Evolutionary conservation across 768 basidiomycete species (phyloP), one percentile per base, ranked within the genome.

Genomic region (Leccinum barrowsii): DNA sequence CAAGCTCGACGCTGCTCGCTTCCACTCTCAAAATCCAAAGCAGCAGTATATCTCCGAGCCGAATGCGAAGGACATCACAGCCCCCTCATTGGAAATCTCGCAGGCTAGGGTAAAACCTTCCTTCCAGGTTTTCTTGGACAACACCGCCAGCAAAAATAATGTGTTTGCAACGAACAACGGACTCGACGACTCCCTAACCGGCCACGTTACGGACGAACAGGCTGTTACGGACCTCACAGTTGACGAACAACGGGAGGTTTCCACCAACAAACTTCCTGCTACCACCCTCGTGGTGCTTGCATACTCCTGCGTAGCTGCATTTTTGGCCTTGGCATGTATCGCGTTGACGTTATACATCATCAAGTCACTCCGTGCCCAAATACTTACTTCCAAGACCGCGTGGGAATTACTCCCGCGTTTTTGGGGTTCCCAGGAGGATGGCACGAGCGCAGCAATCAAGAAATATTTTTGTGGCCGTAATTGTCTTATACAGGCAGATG

Each of bases 11-110:
- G 56, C 73, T 47, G 50, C 71, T n/a, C 65, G 68, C 58, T 64
- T 78, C 30, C 71, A 68, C 56, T 57, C 70, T 57, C 67, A 71
- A 40, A 70, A 67, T 35, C 52, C 67, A 30, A 66, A 73, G 49
- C 67, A 73, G 22, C 74, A 73, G 37, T 62, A 69, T 30, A 66
- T 74, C 57, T 67, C 73, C 24, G 60, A 67, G 47, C 65, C 71
- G 34, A 65, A 63, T 19, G 61, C 58, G 26, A 69, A 69, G 48
- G 65, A 66, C 32, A 59, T 70, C 47, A 71, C 70, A 55, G 70
- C 68, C n/a, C 65, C 74, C 19, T 56, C 75, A 65, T 46, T 67
- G 68, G 62, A 61, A 57, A 51, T 65, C 35, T 56, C 35, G 0
- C 35, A 34, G 32, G 32, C 54, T n/a, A 54, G 24, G 12, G 55